Base-by-base conservation (phyloP, 2,329 filamentous ascomycete genomes). In the Calonectria ilicicola region DNA sequence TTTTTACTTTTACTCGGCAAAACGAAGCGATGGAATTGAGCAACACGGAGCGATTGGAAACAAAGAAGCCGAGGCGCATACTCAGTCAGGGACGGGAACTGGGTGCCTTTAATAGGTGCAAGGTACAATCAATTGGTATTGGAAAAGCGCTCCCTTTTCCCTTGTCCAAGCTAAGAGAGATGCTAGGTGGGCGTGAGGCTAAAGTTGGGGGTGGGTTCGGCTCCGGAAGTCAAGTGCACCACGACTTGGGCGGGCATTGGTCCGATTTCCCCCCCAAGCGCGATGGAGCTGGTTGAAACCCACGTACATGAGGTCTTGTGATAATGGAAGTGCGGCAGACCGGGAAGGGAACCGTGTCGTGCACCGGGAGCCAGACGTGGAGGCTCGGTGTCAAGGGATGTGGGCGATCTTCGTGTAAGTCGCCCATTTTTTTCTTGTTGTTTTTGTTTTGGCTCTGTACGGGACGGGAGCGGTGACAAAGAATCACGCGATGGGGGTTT, bases 121-220 rank as follows among this genome's bases (percentile, higher is more conserved):
- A 74, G 62, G 40, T 46, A 66, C 70, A 64, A 76, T 74, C 51
- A 65, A 60, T 60, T 63, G 76, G 66, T 70, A 40, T 75, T 5
- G 47, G 72, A 73, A 69, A 70, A 76, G 63, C 72, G 40, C 65
- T 72, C 68, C 60, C 67, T 58, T 67, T 72, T 60, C 21, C 32
- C 32, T 60, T 40, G 53, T 60, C 21, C 67, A 65, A 77, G 70
- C 71, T 70, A 75, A 64, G 72, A 64, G 72, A 65, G 26, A 49
- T 35, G 38, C 47, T 63, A 56, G 67, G 72, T 69, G 66, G 64
- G 74, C 56, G 72, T 73, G 75, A 77, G 72, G 74, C 75, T 76
- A 76, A 75, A 75, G 75, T 80, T 80, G 78, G 78, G 78, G 78
- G 78, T 80, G 78, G 78, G 63, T 80, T 80, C 78, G 44, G 49